These are phyloP conservation scores for Phytophthora pini DNA, from an alignment of 352 stramenopile genomes.

Conservation along the genomic window DNA sequence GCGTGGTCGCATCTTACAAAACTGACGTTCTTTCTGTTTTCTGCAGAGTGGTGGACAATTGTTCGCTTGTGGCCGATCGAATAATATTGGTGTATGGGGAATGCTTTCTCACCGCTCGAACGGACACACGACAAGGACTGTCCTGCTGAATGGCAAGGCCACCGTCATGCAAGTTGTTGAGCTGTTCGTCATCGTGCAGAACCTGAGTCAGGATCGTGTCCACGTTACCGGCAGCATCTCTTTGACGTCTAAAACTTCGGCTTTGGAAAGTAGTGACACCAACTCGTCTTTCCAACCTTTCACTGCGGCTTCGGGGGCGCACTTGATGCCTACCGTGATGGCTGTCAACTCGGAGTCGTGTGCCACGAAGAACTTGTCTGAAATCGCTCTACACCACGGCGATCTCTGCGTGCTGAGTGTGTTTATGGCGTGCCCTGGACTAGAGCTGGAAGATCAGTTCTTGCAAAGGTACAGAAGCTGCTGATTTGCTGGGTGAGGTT, in stretches of 20 bases:
- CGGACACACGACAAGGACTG: slow-evolving; percentile 58
- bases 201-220: slow-evolving; percentile 33
- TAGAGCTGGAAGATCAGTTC: slow-evolving; percentile 64
- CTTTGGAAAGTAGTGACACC: background rate
- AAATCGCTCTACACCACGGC: slow-evolving; percentile 44
- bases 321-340: slow-evolving; percentile 52
- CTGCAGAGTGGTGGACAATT: slow-evolving; percentile 27
- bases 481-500: background rate
- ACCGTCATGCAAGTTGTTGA: slow-evolving; percentile 65
- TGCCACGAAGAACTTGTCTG: slow-evolving; percentile 27
- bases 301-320: slow-evolving; percentile 42
- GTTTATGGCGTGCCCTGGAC: slow-evolving; percentile 53
- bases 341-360: slow-evolving; percentile 42
- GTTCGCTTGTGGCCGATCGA: slow-evolving; percentile 43
- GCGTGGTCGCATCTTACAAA: background rate
- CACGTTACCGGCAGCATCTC: slow-evolving; percentile 48
- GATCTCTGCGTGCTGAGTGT: slow-evolving; percentile 61
- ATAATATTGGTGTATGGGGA: slow-evolving; percentile 45
- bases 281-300: slow-evolving; percentile 39
- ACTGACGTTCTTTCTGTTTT: slow-evolving; percentile 1
- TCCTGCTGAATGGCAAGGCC: slow-evolving; percentile 50
- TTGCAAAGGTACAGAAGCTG: slow-evolving; percentile 45
- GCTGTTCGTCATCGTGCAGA: slow-evolving; percentile 65
- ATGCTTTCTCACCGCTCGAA: slow-evolving; percentile 61
- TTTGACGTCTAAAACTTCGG: slow-evolving; percentile 7